These are phyloP conservation scores for Ganoderma boninense DNA, from an alignment of 1,284 basidiomycete genomes.

Conservation along the genomic window DNA sequence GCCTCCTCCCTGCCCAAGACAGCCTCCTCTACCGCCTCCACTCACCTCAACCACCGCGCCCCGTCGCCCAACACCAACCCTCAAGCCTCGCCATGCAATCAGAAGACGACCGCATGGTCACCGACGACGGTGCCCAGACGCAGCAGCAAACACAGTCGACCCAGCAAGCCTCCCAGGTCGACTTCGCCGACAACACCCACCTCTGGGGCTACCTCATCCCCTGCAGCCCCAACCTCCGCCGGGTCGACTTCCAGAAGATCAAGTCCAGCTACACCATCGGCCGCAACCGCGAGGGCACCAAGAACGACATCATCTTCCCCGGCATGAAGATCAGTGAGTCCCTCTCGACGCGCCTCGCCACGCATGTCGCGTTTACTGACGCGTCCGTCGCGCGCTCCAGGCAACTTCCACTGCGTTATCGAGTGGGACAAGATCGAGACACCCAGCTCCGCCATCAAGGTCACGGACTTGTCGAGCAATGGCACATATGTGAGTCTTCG, in stretches of 20 bases:
- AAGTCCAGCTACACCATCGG: constrained; percentile 60
- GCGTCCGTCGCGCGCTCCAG: constrained; percentile 46
- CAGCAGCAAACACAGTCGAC: constrained; percentile 42
- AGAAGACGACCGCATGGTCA: constrained; percentile 22
- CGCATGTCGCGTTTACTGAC: constrained; percentile 29
- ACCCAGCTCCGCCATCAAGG: constrained; percentile 61
- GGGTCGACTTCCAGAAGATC: constrained; percentile 68
- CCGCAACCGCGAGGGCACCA: constrained; percentile 47
- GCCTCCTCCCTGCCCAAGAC: neutral
- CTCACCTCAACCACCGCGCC: neutral
- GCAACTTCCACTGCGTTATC: constrained; percentile 72
- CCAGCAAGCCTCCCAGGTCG: constrained; percentile 40
- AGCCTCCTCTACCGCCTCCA: neutral
- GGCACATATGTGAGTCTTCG: constrained; percentile 76
- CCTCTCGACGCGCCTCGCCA: constrained; percentile 26
- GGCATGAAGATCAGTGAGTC: constrained; percentile 80
- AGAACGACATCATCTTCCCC: constrained; percentile 64
- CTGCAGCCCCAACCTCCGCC: constrained; percentile 54
- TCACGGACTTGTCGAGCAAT: constrained; percentile 82
- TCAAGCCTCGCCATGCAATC: constrained; percentile 11
- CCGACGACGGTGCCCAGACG: constrained; percentile 28
- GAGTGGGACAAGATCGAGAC: constrained; percentile 70
- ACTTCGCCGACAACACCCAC: constrained; percentile 49
- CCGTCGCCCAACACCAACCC: neutral
- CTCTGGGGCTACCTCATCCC: constrained; percentile 78